Evolutionary conservation across 225 moss, liverwort and hornwort genomes (phyloP).

Genomic region (Physcomitrium patens): DNA sequence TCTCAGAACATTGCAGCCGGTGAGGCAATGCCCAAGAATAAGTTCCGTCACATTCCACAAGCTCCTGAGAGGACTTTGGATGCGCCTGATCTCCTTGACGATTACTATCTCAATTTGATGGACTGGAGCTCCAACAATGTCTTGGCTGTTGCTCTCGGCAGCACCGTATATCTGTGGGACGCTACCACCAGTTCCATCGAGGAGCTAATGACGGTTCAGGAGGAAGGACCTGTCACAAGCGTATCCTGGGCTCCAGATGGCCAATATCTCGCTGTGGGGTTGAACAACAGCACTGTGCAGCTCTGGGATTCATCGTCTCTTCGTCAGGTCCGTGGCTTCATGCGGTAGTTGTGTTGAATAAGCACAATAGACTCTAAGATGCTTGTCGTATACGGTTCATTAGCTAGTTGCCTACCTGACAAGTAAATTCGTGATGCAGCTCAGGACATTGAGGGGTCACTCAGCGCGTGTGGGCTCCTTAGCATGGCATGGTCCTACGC

Average conservation of each 20-base stretch:
- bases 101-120: slow-evolving; percentile 68
- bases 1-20: slow-evolving; percentile 32
- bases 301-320: slow-evolving; percentile 59
- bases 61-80: slow-evolving; percentile 69
- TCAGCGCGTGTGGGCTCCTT: slow-evolving; percentile 61
- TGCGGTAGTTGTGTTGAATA: no score
- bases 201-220: slow-evolving; percentile 69
- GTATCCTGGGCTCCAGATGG: slow-evolving; percentile 78
- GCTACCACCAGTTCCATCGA: slow-evolving; percentile 62
- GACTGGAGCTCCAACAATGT: slow-evolving; percentile 81
- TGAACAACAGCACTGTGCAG: slow-evolving; percentile 66
- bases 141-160: slow-evolving; percentile 70
- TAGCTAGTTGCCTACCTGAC: no score
- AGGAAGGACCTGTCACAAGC: slow-evolving; percentile 65
- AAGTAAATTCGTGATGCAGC: slow-evolving; percentile 32
- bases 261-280: slow-evolving; percentile 64
- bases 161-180: slow-evolving; percentile 71
- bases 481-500: slow-evolving; percentile 66
- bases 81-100: slow-evolving; percentile 41
- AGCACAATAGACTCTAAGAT: no score
- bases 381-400: no score
- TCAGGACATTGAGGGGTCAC: slow-evolving; percentile 63
- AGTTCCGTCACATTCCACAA: slow-evolving; percentile 74
- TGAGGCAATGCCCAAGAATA: slow-evolving; percentile 31
- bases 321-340: slow-evolving; percentile 38